Percentiles rank a stretch among this genome's conserved stretches.
Evolutionary conservation across 805 yeast species (phyloP).

Genomic region (Candida krabiensis): DNA sequence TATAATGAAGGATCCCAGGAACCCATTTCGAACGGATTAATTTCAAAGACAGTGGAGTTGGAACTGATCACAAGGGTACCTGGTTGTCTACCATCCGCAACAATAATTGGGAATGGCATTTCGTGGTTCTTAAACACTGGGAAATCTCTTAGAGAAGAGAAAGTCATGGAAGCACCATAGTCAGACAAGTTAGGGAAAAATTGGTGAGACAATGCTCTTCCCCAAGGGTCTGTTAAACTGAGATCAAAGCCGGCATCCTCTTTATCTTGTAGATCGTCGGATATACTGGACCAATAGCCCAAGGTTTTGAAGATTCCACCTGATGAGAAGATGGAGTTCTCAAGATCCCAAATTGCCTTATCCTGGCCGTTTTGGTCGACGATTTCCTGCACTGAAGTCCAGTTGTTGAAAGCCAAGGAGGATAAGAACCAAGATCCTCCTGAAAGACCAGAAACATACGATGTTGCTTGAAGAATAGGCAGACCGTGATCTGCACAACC

Average conservation of each 20-base stretch:
- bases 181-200: slow-evolving; percentile 61
- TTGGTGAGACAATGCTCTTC: slow-evolving; percentile 70
- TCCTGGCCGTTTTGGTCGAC: slow-evolving; percentile 39
- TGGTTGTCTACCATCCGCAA: slow-evolving; percentile 67
- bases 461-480: slow-evolving; percentile 72
- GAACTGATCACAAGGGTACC: slow-evolving; percentile 51
- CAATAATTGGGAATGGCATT: slow-evolving; percentile 74
- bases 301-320: slow-evolving; percentile 59
- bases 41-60: slow-evolving; percentile 69
- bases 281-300: slow-evolving; percentile 53
- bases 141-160: slow-evolving; percentile 56
- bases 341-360: slow-evolving; percentile 66
- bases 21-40: slow-evolving; percentile 74
- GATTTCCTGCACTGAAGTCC: slow-evolving; percentile 67
- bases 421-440: slow-evolving; percentile 87
- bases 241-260: slow-evolving; percentile 64
- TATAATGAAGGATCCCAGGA: slow-evolving; percentile 81
- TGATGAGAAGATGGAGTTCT: slow-evolving; percentile 57
- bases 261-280: slow-evolving; percentile 52
- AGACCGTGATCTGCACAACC: slow-evolving; percentile 53
- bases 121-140: slow-evolving; percentile 58
- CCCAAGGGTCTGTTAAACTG: slow-evolving; percentile 80
- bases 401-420: slow-evolving; percentile 65
- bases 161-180: slow-evolving; percentile 64
- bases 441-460: slow-evolving; percentile 74